These are phyloP conservation scores for Noccaea bulbosa DNA, from an alignment of 345 rosid species.

Conservation along the genomic window DNA sequence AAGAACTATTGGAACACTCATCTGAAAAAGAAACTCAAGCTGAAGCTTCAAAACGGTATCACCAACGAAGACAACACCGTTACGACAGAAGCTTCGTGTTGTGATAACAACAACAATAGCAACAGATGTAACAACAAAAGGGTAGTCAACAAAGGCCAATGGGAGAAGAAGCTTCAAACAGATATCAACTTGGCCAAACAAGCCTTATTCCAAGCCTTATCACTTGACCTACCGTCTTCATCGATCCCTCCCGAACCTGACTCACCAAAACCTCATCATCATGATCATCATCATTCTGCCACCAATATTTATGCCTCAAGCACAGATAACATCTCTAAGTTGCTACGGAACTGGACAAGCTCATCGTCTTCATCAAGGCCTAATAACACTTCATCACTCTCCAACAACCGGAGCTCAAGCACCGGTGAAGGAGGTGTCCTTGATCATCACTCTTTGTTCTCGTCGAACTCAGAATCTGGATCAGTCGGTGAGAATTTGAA, in stretches of 20 bases:
- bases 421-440: slow-evolving; percentile 47
- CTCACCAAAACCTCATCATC: slow-evolving; percentile 28
- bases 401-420: slow-evolving; percentile 38
- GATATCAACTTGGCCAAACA: slow-evolving; percentile 84
- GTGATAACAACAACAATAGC: slow-evolving; percentile 8
- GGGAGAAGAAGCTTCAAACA: slow-evolving; percentile 91
- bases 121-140: slow-evolving; percentile 26
- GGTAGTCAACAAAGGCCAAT: slow-evolving; percentile 62
- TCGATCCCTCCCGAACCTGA: slow-evolving; percentile 24
- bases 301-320: slow-evolving; percentile 59
- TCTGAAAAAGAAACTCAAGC: slow-evolving; percentile 73
- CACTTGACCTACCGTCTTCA: slow-evolving; percentile 56
- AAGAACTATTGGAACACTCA: slow-evolving; percentile 96
- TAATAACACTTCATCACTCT: slow-evolving; percentile 45
- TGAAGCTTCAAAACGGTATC: slow-evolving; percentile 27
- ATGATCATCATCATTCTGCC: slow-evolving; percentile 12
- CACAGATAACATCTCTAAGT: slow-evolving; percentile 65
- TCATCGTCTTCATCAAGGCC: slow-evolving; percentile 41
- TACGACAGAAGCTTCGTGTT: slow-evolving; percentile 15
- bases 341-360: slow-evolving; percentile 70
- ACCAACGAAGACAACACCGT: slow-evolving; percentile 31
- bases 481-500: slow-evolving; percentile 46
- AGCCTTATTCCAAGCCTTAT: slow-evolving; percentile 82
- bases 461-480: slow-evolving; percentile 55
- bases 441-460: slow-evolving; percentile 55